Evolutionary conservation across 1,139 yeast species (phyloP).

Genomic region (Geotrichum histeridarum): DNA sequence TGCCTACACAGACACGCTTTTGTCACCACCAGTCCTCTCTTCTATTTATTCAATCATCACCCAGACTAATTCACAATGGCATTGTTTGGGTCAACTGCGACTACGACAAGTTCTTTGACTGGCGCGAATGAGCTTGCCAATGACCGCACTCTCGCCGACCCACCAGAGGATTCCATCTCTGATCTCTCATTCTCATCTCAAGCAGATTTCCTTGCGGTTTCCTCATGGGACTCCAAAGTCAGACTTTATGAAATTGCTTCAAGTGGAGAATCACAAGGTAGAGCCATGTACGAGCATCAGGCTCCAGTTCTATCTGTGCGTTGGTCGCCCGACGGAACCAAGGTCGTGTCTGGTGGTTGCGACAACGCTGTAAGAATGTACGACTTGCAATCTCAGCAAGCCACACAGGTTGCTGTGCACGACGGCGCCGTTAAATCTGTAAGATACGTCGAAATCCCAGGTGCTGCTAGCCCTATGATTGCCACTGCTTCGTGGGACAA

Average conservation of each 20-base stretch:
- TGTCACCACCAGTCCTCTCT: background rate
- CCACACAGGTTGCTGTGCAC: conserved; percentile 81
- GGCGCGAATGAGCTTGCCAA: conserved; percentile 51
- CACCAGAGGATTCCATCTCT: conserved; percentile 90
- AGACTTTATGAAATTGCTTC: conserved; percentile 82
- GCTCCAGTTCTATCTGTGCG: conserved; percentile 80
- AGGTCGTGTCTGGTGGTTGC: conserved; percentile 86
- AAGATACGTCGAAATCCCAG: conserved; percentile 72
- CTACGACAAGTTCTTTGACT: conserved; percentile 5
- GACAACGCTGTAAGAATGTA: conserved; percentile 84
- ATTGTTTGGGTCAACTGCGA: conserved; percentile 13
- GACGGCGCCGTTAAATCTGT: conserved; percentile 75
- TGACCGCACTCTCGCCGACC: conserved; percentile 72
- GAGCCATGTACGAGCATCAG: conserved; percentile 85
- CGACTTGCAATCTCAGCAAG: conserved; percentile 77
- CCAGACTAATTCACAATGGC: conserved; percentile 7
- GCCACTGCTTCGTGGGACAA: conserved; percentile 98
- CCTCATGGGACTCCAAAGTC: conserved; percentile 95
- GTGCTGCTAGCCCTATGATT: conserved; percentile 67
- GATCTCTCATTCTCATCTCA: conserved; percentile 89
- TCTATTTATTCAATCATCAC: background rate
- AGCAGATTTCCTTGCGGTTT: conserved; percentile 71
- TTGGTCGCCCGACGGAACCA: conserved; percentile 84
- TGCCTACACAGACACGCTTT: background rate
- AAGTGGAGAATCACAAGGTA: conserved; percentile 64